These are phyloP conservation scores for Ganoderma resinaceum DNA, from an alignment of 1,284 basidiomycete genomes.

Conservation along the genomic window DNA sequence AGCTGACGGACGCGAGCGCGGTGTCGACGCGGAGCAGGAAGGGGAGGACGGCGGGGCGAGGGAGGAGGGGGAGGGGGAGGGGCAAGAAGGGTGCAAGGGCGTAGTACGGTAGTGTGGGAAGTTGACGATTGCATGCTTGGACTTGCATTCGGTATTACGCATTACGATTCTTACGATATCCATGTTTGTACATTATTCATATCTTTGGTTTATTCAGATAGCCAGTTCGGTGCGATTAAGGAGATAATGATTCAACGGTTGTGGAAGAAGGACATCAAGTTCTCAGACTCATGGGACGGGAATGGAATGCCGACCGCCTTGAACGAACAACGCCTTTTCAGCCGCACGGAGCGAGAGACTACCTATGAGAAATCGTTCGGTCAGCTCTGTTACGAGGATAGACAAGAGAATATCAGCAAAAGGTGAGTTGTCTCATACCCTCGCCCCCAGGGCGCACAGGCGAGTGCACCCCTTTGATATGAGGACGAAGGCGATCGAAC, in stretches of 20 bases:
- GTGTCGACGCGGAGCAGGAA: conserved; percentile 1
- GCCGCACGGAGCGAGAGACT: not conserved
- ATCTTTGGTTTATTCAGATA: not conserved
- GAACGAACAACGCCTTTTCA: not conserved
- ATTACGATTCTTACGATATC: conserved; percentile 1
- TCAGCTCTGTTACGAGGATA: not conserved
- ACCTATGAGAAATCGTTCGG: not conserved
- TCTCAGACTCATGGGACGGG: not conserved
- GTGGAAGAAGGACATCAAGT: no score
- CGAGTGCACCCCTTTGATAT: conserved; percentile 74
- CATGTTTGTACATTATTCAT: conserved; percentile 2
- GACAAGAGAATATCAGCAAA: conserved; percentile 13
- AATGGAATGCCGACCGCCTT: not conserved
- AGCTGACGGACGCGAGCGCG: conserved; percentile 20
- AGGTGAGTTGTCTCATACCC: conserved; percentile 71
- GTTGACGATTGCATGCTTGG: not conserved
- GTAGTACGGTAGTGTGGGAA: not conserved
- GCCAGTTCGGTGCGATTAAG: not conserved
- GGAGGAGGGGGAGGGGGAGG: conserved; percentile 21
- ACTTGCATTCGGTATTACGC: not conserved
- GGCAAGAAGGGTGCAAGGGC: conserved; percentile 6
- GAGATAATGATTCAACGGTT: not conserved
- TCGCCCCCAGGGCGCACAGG: conserved; percentile 72
- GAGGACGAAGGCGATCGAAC: conserved; percentile 70
- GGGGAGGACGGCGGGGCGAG: conserved; percentile 10